Conservation (phyloP, 1,139 yeast genomes). For the Saccharomyces hybrid region DNA sequence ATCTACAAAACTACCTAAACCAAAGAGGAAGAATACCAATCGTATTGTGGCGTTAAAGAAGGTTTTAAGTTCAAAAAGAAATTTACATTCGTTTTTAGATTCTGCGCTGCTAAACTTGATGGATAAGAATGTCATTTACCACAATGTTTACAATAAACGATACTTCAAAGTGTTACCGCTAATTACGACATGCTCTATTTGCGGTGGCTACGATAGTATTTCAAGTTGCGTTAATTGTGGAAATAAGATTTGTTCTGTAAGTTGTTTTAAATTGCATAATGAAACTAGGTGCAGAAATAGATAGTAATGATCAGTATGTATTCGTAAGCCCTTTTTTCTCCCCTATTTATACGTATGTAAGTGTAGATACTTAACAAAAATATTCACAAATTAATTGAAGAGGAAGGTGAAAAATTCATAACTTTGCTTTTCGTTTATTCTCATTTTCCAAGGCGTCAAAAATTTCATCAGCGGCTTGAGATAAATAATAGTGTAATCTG, state of each 20-base stretch:
- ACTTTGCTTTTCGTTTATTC: conserved; percentile 15
- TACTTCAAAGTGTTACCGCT: conserved; percentile 29
- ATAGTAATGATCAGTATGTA: neutral
- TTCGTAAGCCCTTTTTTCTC: neutral
- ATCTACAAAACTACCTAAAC: conserved; percentile 29
- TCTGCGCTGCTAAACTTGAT: conserved; percentile 23
- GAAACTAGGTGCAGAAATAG: conserved; percentile 27
- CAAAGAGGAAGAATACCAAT: conserved; percentile 26
- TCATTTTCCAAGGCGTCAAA: conserved; percentile 45
- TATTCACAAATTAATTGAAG: neutral
- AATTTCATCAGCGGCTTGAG: conserved; percentile 76
- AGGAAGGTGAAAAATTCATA: conserved; percentile 9
- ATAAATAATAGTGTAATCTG: conserved; percentile 60
- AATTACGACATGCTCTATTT: conserved; percentile 29
- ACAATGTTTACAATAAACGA: conserved; percentile 29
- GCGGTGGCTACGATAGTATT: conserved; percentile 29
- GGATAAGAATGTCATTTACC: conserved; percentile 25
- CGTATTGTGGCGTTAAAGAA: conserved; percentile 28
- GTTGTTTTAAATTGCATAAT: conserved; percentile 28
- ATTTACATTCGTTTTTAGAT: conserved; percentile 28
- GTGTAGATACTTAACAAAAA: neutral
- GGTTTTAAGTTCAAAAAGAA: conserved; percentile 25
- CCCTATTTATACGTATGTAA: neutral
- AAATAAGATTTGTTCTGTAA: conserved; percentile 29
- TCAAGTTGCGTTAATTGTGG: conserved; percentile 30